Evolutionary conservation across 164 flowering plant genomes (phyloP).

Genomic region (Sextonia rubra): DNA sequence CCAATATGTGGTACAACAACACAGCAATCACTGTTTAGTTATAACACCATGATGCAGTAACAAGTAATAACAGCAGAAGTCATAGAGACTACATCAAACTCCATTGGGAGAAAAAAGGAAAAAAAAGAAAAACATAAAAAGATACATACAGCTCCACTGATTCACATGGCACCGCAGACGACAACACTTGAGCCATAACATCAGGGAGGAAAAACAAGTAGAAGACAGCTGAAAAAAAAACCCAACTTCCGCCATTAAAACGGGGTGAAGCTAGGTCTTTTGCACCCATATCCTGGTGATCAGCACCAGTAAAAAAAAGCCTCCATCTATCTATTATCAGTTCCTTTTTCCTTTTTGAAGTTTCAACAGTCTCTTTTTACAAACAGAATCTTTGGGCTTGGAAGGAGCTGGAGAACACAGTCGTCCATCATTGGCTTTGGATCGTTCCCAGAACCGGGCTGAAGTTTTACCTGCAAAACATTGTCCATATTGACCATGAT

Average conservation of each 20-base stretch:
- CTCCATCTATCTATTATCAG: not conserved
- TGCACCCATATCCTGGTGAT: constrained; percentile 7
- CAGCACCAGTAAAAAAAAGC: constrained; percentile 7
- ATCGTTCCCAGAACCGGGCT: constrained; percentile 27
- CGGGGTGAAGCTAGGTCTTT: not conserved
- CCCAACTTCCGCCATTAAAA: constrained; percentile 9
- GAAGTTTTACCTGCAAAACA: constrained; percentile 40
- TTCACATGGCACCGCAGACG: constrained; percentile 13
- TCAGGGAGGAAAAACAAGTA: constrained; percentile 23
- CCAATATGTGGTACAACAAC: too few species aligned
- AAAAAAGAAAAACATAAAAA: not conserved
- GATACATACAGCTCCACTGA: constrained; percentile 16
- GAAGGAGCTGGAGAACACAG: constrained; percentile 32
- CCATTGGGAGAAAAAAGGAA: constrained; percentile 13
- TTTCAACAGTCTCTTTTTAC: constrained; percentile 30
- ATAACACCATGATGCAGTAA: not conserved
- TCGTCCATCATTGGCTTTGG: constrained; percentile 29
- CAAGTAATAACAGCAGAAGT: not conserved
- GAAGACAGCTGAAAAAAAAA: not conserved
- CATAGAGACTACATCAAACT: constrained; percentile 12
- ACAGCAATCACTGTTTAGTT: not conserved
- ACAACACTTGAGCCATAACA: constrained; percentile 17
- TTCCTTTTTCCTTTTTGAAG: not conserved
- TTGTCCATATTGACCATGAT: not conserved
- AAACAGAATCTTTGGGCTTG: constrained; percentile 44